Conservation (phyloP, 2,329 filamentous ascomycete species). For the Pseudogymnoascus sp. region DNA sequence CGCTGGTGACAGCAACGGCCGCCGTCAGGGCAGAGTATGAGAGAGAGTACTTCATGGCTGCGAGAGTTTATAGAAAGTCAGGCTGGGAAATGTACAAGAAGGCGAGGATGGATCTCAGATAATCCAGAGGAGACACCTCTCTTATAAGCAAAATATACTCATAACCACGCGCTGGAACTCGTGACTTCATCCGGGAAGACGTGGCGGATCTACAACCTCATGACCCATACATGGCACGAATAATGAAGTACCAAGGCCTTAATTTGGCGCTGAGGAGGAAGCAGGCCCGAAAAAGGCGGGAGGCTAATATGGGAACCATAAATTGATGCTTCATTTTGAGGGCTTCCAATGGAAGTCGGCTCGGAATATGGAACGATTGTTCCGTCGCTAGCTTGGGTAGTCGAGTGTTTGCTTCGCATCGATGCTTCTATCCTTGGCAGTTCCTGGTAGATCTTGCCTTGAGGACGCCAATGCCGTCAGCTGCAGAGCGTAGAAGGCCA, state of each 20-base stretch:
- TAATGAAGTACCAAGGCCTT: neutral
- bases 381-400: neutral
- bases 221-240: neutral
- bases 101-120: neutral
- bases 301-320: conserved; percentile 2
- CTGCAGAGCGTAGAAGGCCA: neutral
- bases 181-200: neutral
- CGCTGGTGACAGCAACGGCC: conserved; percentile 4
- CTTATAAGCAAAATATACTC: neutral
- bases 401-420: neutral
- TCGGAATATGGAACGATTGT: conserved; percentile 3
- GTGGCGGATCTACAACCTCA: conserved; percentile 6
- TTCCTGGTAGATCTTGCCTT: conserved; percentile 3
- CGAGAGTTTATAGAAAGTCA: neutral
- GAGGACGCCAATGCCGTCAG: neutral
- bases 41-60: conserved; percentile 1
- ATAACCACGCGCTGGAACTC: neutral
- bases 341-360: neutral
- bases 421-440: neutral
- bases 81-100: conserved; percentile 1
- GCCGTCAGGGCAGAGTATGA: conserved; percentile 2
- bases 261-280: neutral
- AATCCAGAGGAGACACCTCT: neutral
- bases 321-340: conserved; percentile 5
- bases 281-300: conserved; percentile 4